Evolutionary conservation across 169 alveolate genomes (phyloP).

Genomic region (Plasmodium relictum): DNA sequence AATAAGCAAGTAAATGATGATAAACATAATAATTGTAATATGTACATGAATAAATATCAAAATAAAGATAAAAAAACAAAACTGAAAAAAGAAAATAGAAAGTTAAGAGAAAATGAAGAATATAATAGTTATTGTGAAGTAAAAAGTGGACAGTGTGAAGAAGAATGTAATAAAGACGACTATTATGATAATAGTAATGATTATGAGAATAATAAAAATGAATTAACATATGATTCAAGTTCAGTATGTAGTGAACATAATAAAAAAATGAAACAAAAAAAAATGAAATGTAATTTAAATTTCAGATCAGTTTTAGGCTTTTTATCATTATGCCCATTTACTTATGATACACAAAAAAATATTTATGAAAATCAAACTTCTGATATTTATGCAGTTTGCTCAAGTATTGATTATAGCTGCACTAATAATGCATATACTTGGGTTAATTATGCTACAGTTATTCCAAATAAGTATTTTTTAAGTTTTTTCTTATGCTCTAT

Average conservation of each 20-base stretch:
- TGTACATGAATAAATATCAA: background rate
- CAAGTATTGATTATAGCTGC: constrained; percentile 53
- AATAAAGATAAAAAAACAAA: background rate
- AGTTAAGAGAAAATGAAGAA: background rate
- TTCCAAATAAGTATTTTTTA: constrained; percentile 29
- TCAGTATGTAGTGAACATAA: constrained; percentile 4
- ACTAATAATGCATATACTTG: constrained; percentile 43
- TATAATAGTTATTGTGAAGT: background rate
- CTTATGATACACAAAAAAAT: constrained; percentile 9
- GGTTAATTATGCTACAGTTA: constrained; percentile 48
- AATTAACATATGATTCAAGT: background rate
- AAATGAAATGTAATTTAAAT: constrained; percentile 46
- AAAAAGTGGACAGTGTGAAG: background rate
- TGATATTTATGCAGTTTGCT: constrained; percentile 40
- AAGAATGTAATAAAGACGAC: background rate
- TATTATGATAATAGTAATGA: background rate
- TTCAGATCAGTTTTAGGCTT: constrained; percentile 50
- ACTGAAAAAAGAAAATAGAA: background rate
- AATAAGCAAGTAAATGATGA: no score
- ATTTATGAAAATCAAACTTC: constrained; percentile 28
- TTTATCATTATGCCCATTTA: constrained; percentile 53
- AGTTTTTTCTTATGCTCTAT: constrained; percentile 24
- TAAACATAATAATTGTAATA: no score
- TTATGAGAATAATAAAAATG: background rate
- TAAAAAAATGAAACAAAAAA: constrained; percentile 22